Evolutionary conservation across 208 protist species (phyloP), one percentile per base, ranked within the genome.

Genomic region (Leishmania major): DNA sequence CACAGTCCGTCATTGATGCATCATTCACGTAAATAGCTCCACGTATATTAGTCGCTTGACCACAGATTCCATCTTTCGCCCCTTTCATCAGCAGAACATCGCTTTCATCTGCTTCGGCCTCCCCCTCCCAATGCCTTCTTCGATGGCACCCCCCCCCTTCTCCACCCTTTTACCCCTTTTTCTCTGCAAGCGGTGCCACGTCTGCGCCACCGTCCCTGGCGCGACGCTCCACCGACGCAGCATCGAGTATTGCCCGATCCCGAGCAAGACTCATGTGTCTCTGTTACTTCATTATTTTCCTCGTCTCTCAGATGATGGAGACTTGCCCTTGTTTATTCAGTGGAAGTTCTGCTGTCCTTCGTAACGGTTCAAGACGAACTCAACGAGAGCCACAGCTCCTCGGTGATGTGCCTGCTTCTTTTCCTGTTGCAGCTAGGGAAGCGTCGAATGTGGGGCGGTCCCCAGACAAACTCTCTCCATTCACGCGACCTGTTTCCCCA

Each of bases 21-120:
- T 31, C 69, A 53, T 73, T 73, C 22, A 73, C 28, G 69, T 53
- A 53, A 73, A 2, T 51, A 47, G 69, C 17, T 51, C 69, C 69
- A 45, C 69, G 25, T 53, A 49, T 73, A 47, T 7, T 31, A 10
- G 40, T 73, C 69, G 37, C 69, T 51, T 47, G 43, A 51, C 19
- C 43, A 73, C 69, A 47, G 69, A 25, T 2, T 43, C 43, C 22
- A 10, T 53, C 37, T 31, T 51, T 73, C 22, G 10, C 22, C 43
- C 22, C 19, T 51, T 19, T 49, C 43, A n/a, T 17, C 69, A 19
- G 37, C 69, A 73, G 69, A 73, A 35, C 37, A 53, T 53, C 69
- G 69, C 40, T 73, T 73, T 73, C 69, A 19, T 49, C 69, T 51
- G 69, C 37, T 25, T 73, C 28, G 69, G 43, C 60, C 60, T n/a